Base-by-base conservation (phyloP, 805 yeast species). In the Kodamaea nitidulidarum region DNA sequence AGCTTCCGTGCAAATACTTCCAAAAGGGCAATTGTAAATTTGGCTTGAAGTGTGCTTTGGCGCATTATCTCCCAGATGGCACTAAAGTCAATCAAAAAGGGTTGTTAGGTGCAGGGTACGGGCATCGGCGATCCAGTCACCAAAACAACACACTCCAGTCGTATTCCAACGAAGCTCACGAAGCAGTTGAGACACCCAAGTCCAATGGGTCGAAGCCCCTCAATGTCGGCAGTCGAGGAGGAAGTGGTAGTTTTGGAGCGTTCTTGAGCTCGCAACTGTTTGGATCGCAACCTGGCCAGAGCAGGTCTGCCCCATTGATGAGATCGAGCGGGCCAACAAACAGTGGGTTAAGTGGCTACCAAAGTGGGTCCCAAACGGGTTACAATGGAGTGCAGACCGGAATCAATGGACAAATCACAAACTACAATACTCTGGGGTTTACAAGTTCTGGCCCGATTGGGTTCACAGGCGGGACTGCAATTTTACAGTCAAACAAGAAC, bases 11-110 rank as follows among this genome's bases (percentile, higher is more conserved):
- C 71, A 90, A 88, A 69, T 91, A 90, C 62, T 91, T 87, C 60
- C 93, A 84, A 54, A 86, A 86, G 64, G 98, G 98, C n/a, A 88
- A 88, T 56, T 91, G 98, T 63, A 88, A 88, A 63, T 91, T 91
- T 61, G 98, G 98, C 3, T 68, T 78, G 37, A 90, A 88, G 54
- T 91, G 98, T 67, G 98, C 96, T 1, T 75, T 91, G 53, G 95
- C 95, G 5, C 98, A 91, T 63, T 74, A 85, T 42, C 63, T 85
- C 29, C 95, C 96, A 0, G 95, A 90, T 52, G 96, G 96, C 1
- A 75, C 88, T n/a, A 69, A 86, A 32, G 82, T 85, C 14, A 85
- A 84, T 54, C 75, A 77, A 5, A 61, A 54, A 42, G 41, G 47
- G 26, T 32, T 41, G 15, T 15, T 37, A 20, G 28, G 29, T 7